Evolutionary conservation across 2,329 filamentous ascomycete genomes (phyloP).

Genomic region (Pezicula neosporulosa): DNA sequence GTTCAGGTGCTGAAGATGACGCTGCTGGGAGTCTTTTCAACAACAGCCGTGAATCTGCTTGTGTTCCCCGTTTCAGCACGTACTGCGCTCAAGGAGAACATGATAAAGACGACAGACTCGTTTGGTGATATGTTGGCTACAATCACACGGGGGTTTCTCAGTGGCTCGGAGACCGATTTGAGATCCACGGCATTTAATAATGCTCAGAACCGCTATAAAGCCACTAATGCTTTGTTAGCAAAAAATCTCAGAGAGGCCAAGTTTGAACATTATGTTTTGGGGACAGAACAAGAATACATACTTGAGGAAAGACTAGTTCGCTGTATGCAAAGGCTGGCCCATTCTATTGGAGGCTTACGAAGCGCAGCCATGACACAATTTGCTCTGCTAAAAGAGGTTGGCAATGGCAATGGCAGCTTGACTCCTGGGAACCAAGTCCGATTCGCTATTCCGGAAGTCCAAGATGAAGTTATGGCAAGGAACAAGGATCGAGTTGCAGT

Average conservation of each 20-base stretch:
- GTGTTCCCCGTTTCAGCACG: slow-evolving; percentile 79
- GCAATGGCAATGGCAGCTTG: slow-evolving; percentile 8
- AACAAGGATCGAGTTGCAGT: slow-evolving; percentile 41
- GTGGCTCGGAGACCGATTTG: slow-evolving; percentile 76
- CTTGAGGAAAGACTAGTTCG: slow-evolving; percentile 78
- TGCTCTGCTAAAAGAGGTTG: slow-evolving; percentile 67
- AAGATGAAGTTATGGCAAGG: slow-evolving; percentile 1
- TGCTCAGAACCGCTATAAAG: slow-evolving; percentile 60
- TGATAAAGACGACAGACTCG: slow-evolving; percentile 70
- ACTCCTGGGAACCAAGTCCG: slow-evolving; percentile 11
- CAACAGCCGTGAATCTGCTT: slow-evolving; percentile 71
- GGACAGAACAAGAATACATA: slow-evolving; percentile 73
- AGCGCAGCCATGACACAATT: slow-evolving; percentile 91
- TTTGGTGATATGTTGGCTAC: slow-evolving; percentile 78
- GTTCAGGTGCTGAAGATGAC: slow-evolving; percentile 81
- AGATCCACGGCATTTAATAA: slow-evolving; percentile 61
- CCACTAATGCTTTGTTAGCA: slow-evolving; percentile 66
- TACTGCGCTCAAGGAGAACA: slow-evolving; percentile 66
- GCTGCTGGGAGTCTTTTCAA: slow-evolving; percentile 69
- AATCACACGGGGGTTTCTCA: slow-evolving; percentile 80
- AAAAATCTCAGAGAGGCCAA: slow-evolving; percentile 82
- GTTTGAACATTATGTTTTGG: slow-evolving; percentile 80
- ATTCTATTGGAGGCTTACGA: slow-evolving; percentile 84
- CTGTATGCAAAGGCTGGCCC: slow-evolving; percentile 79
- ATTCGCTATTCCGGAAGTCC: slow-evolving; percentile 6